Base-by-base conservation (phyloP, 352 stramenopile species). In the Globisporangium carolinianum region DNA sequence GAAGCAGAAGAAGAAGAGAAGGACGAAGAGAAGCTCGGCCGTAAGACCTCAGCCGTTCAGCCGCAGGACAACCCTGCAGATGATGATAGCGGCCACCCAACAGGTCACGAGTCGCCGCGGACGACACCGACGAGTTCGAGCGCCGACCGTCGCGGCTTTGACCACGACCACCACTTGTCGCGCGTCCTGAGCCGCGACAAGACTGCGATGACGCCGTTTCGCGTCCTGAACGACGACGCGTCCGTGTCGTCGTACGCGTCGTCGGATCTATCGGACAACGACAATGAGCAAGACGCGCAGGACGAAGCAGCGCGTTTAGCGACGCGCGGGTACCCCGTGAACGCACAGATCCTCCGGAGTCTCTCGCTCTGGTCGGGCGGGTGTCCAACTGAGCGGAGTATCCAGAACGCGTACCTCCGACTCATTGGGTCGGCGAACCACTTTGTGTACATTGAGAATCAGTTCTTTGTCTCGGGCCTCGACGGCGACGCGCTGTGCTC, bases 391-490 rank as follows among this genome's bases (percentile, higher is more conserved):
- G 88, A 97, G 66, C 75, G 75, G 45, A 97, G 89, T 65, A 96
- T 97, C 60, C 87, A 96, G 51, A 87, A 91, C 49, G 84, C 87
- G 11, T 96, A 96, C 68, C 84, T 96, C 46, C 84, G 89, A 50
- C 74, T 96, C 35, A 97, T 97, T 50, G 71, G 76, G 36, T 75
- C 75, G 14, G 84, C 88, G 10, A 80, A 92, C 35, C 87, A 97
- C 67, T 96, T 91, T 41, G 73, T 97, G 37, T 97, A 97, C 73
- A 97, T 97, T 62, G 89, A 97, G 67, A 96, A 96, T 60, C 85
- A 94, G 63, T 94, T 94, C 65, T 95, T 95, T 47, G 75, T 91
- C 11, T 95, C 90, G 50, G 84, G 86, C 2, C 70, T 96, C 39
- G 82, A 94, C 53, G 87, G 86, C 36, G 89, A 97, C 63, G 72